phyloP scores from a whole-genome alignment of 73 alveolate species.

The Durusdinium trenchii region DNA sequence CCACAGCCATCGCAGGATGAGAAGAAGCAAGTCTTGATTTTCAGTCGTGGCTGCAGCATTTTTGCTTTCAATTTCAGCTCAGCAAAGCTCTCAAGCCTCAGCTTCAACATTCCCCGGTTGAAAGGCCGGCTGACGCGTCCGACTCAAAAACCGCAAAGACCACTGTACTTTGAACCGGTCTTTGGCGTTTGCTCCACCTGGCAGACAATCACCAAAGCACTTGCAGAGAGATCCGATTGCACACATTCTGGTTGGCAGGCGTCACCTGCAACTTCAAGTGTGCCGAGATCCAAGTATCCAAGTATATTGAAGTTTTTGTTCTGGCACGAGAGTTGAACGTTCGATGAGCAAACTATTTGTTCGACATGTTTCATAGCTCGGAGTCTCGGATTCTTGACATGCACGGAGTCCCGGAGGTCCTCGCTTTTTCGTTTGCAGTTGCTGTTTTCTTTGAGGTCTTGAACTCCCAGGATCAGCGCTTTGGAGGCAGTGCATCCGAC shows the following conservation, averaged over 20 bases:
- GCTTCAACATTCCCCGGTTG: slow-evolving; percentile 62
- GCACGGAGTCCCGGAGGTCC: too few species aligned
- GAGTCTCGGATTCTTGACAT: too few species aligned
- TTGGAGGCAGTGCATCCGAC: slow-evolving; percentile 61
- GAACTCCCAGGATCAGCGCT: slow-evolving; percentile 80
- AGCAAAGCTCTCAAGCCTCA: slow-evolving; percentile 12
- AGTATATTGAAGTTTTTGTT: not conserved
- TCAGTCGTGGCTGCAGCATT: slow-evolving; percentile 56
- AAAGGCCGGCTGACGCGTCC: slow-evolving; percentile 23
- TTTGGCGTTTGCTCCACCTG: not conserved
- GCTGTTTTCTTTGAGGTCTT: slow-evolving; percentile 44
- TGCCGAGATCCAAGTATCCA: slow-evolving; percentile 13
- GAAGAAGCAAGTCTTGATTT: slow-evolving; percentile 63
- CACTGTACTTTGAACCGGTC: not conserved
- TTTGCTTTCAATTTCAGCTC: slow-evolving; percentile 68
- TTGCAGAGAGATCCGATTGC: not conserved
- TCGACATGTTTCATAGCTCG: too few species aligned
- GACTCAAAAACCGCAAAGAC: not conserved
- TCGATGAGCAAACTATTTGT: too few species aligned
- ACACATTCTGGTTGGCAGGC: not conserved
- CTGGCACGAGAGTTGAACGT: too few species aligned
- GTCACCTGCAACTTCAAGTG: slow-evolving; percentile 51
- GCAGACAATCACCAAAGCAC: not conserved
- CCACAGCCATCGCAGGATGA: not conserved
- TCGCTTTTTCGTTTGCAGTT: too few species aligned